Conservation (phyloP, 495 filamentous ascomycete genomes). For the Xylaria telfairii region DNA sequence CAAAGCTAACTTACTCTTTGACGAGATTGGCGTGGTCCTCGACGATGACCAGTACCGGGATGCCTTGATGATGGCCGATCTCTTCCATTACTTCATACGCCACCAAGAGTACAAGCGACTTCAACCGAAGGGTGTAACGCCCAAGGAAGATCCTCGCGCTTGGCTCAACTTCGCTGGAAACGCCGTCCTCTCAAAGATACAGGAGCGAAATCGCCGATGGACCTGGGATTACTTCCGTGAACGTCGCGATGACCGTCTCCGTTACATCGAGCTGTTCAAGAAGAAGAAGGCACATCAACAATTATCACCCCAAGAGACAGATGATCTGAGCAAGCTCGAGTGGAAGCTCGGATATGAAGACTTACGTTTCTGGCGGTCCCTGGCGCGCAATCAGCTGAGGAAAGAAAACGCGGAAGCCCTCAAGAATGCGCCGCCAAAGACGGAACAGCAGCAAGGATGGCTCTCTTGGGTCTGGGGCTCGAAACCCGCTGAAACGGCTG, state of each 20-base stretch:
- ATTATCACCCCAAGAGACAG: slow-evolving; percentile 68
- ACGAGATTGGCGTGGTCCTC: slow-evolving; percentile 93
- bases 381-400: slow-evolving; percentile 91
- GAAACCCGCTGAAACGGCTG: slow-evolving; percentile 61
- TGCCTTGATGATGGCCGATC: slow-evolving; percentile 93
- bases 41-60: slow-evolving; percentile 98
- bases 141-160: slow-evolving; percentile 88
- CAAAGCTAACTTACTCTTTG: slow-evolving; percentile 88
- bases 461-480: slow-evolving; percentile 85
- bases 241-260: slow-evolving; percentile 83
- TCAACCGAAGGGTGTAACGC: slow-evolving; percentile 79
- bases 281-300: slow-evolving; percentile 82
- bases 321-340: slow-evolving; percentile 78
- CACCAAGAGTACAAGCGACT: slow-evolving; percentile 97
- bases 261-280: slow-evolving; percentile 95
- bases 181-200: slow-evolving; percentile 89
- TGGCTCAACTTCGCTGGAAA: slow-evolving; percentile 92
- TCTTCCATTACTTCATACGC: slow-evolving; percentile 97
- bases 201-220: slow-evolving; percentile 87
- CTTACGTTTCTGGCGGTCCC: slow-evolving; percentile 92
- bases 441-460: slow-evolving; percentile 77
- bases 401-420: slow-evolving; percentile 88
- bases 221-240: slow-evolving; percentile 95
- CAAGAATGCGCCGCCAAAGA: slow-evolving; percentile 49
- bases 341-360: slow-evolving; percentile 93